A percentile compares a stretch with the other conserved stretches of the same genome.
These are phyloP conservation scores for Poa annua DNA, from an alignment of 176 grass and related monocot species.

Conservation along the genomic window DNA sequence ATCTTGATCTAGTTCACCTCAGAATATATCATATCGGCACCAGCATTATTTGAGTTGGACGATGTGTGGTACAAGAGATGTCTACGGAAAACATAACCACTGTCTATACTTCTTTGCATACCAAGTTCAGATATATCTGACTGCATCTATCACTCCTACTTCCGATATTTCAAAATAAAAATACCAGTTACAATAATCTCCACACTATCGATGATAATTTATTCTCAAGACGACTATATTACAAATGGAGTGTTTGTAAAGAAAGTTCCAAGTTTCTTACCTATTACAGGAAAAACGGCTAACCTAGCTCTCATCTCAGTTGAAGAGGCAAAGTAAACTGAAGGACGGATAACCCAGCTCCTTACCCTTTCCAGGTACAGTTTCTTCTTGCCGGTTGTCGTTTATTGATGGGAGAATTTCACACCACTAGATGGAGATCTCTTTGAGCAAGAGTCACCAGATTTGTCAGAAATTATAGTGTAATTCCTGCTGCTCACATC, in stretches of 20 bases:
- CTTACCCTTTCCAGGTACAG: slow-evolving; percentile 12
- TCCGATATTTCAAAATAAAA: background rate
- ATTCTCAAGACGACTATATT: background rate
- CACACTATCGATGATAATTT: background rate
- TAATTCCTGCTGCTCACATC: slow-evolving; percentile 69
- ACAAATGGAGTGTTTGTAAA: background rate
- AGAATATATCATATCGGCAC: background rate
- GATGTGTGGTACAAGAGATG: background rate
- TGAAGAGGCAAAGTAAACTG: slow-evolving; percentile 18
- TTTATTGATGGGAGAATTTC: slow-evolving; percentile 11
- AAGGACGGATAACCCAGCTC: background rate
- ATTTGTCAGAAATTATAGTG: slow-evolving; percentile 53
- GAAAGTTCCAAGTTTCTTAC: slow-evolving; percentile 14
- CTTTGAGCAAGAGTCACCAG: slow-evolving; percentile 54
- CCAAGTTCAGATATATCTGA: background rate
- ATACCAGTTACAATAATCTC: background rate
- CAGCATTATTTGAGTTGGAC: background rate
- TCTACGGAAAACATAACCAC: background rate
- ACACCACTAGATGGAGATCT: background rate
- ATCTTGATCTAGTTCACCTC: background rate
- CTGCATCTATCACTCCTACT: background rate
- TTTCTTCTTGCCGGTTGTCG: slow-evolving; percentile 22
- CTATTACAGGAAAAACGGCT: background rate
- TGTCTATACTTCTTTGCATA: background rate
- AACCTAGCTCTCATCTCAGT: background rate